Conservation (phyloP, 2,329 filamentous ascomycete genomes). For the Ceratocystis cacaofunesta region DNA sequence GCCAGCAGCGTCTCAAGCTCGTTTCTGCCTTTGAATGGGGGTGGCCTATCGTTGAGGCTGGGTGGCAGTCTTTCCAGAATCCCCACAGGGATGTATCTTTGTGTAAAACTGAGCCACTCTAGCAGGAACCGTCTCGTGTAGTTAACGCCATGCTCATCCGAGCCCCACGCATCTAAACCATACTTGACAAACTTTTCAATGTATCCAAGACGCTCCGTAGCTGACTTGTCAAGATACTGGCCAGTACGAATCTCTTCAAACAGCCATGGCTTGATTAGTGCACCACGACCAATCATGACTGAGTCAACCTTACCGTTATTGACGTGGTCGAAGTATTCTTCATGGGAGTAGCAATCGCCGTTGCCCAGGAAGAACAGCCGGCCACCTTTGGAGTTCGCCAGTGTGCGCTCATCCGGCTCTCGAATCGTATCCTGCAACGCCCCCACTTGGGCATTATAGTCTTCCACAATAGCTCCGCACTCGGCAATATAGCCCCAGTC, state of each 20-base stretch:
- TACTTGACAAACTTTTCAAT: slow-evolving; percentile 82
- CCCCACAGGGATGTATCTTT: slow-evolving; percentile 81
- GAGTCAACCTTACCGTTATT: slow-evolving; percentile 67
- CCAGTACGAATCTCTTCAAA: slow-evolving; percentile 89
- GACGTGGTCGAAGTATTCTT: slow-evolving; percentile 70
- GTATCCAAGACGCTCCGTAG: slow-evolving; percentile 68
- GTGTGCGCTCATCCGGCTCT: slow-evolving; percentile 61
- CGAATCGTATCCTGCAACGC: slow-evolving; percentile 57
- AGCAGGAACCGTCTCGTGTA: slow-evolving; percentile 83
- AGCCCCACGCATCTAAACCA: slow-evolving; percentile 88
- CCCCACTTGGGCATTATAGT: slow-evolving; percentile 56
- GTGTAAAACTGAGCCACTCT: slow-evolving; percentile 89
- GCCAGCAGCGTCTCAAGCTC: slow-evolving; percentile 88
- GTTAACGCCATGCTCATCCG: slow-evolving; percentile 84
- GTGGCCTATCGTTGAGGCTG: slow-evolving; percentile 75
- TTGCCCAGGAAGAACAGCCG: slow-evolving; percentile 89
- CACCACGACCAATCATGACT: slow-evolving; percentile 95
- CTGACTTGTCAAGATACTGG: slow-evolving; percentile 91
- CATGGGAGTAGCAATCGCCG: slow-evolving; percentile 87
- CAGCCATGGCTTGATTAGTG: slow-evolving; percentile 93
- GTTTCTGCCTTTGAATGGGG: slow-evolving; percentile 66
- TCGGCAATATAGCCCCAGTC: slow-evolving; percentile 93
- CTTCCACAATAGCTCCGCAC: slow-evolving; percentile 69
- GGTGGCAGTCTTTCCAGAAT: slow-evolving; percentile 80
- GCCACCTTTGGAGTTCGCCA: slow-evolving; percentile 48